These are phyloP conservation scores for Paecilomyces dactylethromorphus DNA, from an alignment of 2,329 filamentous ascomycete genomes.

Conservation along the genomic window DNA sequence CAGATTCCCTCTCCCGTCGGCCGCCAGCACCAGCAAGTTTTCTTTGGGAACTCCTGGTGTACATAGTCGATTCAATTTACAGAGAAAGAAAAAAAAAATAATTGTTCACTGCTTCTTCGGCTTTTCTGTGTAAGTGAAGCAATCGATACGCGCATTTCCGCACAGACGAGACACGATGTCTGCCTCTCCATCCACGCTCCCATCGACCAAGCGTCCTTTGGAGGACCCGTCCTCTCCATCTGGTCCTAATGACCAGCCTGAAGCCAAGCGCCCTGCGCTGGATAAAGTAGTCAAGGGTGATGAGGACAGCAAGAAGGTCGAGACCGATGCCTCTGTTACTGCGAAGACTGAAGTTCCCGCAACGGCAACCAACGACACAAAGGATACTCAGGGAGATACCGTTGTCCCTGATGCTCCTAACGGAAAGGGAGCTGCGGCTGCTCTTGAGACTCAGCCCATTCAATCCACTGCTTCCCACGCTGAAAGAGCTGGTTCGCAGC, in stretches of 20 bases:
- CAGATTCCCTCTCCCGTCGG: constrained; percentile 32
- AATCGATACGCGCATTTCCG: constrained; percentile 4
- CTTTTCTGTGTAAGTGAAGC: constrained; percentile 38
- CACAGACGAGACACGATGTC: constrained; percentile 54
- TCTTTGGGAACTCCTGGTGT: constrained; percentile 83
- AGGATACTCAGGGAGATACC: constrained; percentile 61
- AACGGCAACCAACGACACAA: constrained; percentile 31
- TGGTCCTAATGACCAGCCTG: constrained; percentile 83
- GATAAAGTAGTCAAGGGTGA: constrained; percentile 79
- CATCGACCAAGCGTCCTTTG: constrained; percentile 74
- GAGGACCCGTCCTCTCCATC: constrained; percentile 96
- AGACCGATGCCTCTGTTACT: constrained; percentile 34
- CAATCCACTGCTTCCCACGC: constrained; percentile 51
- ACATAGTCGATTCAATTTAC: constrained; percentile 55
- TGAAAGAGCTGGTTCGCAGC: constrained; percentile 41
- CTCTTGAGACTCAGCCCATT: constrained; percentile 52
- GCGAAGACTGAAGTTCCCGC: constrained; percentile 22
- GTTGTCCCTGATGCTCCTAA: constrained; percentile 60
- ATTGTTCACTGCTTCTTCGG: constrained; percentile 38
- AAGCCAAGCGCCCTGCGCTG: constrained; percentile 91
- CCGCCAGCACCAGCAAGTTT: constrained; percentile 78
- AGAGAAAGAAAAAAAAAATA: constrained; percentile 46
- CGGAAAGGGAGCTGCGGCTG: constrained; percentile 39
- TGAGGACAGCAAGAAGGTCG: constrained; percentile 36
- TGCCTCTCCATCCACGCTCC: constrained; percentile 50